These are phyloP conservation scores for Metschnikowia bowlesiae DNA, from an alignment of 805 yeast genomes.

Conservation along the genomic window DNA sequence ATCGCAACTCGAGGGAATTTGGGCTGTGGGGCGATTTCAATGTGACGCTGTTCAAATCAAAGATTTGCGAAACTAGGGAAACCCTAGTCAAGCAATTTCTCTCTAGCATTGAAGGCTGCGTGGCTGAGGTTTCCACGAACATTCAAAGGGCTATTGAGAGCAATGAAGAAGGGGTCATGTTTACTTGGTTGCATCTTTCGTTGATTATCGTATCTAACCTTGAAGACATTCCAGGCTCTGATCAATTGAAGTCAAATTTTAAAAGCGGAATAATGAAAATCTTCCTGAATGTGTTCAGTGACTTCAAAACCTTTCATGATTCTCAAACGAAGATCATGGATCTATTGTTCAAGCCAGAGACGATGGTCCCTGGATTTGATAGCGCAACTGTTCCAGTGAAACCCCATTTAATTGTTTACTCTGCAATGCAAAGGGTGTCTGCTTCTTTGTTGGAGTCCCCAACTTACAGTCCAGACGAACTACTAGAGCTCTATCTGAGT, in stretches of 20 bases:
- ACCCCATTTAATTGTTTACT: constrained; percentile 12
- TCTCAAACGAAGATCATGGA: neutral
- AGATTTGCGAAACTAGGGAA: neutral
- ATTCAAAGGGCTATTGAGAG: neutral
- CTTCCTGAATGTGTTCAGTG: neutral
- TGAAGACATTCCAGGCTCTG: neutral
- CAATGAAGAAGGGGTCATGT: neutral
- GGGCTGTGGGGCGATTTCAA: constrained; percentile 13
- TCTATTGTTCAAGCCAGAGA: neutral
- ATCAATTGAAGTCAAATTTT: neutral
- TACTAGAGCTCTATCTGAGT: constrained; percentile 22
- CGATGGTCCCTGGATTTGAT: constrained; percentile 2
- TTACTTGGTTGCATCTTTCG: neutral
- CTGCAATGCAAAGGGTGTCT: constrained; percentile 9
- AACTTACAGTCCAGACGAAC: constrained; percentile 7
- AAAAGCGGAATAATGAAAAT: neutral
- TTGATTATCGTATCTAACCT: neutral
- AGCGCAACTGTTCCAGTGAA: constrained; percentile 11
- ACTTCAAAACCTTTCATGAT: neutral
- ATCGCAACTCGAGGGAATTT: constrained; percentile 1
- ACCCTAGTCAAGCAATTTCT: neutral
- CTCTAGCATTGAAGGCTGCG: neutral
- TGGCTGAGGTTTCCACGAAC: neutral
- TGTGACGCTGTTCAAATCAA: neutral
- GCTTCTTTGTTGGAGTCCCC: constrained; percentile 7